Evolutionary conservation across 139 green algal species (phyloP), one percentile per base, ranked within the genome.

Genomic region (Coccomyxa sp.): DNA sequence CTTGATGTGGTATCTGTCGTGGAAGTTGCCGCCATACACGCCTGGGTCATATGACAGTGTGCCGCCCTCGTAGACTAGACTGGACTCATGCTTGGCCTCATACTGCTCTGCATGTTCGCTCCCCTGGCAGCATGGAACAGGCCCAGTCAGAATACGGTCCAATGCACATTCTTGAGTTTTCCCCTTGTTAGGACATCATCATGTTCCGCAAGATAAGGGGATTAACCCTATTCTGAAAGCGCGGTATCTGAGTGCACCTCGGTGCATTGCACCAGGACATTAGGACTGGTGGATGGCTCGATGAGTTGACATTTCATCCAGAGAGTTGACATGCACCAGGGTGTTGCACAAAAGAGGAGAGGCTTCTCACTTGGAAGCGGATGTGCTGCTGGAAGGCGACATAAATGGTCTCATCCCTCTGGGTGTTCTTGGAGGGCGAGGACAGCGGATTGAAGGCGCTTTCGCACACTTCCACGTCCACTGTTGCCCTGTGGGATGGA

Each of bases 31-130:
- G 15, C 79, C 67, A 57, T 87, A 87, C 11, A 79, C 68, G 13
- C 30, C 51, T 30, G 79, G 84, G 81, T 87, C 84, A 63, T 87
- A 87, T 14, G 79, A 84, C 30, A 86, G 67, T 71, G 67, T 67
- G 27, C 74, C 84, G 57, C 77, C 84, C 67, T 80, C 79, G 71
- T 87, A 76, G 25, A 84, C 30, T 0, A 87, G 67, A 31, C 80
- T 58, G 15, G 79, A 82, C 58, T 87, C 84, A 60, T 87, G 84
- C 84, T 87, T 87, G 17, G 77, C 84, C 18, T 84, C 80, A 78
- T 79, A 84, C 13, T 67, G 25, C 76, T 87, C 79, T 13, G 67
- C 71, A 13, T 87, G 77, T 45, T 58, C 58, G 30, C 57, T 51
- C 21, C 84, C 82, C 82, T 86, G 77, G 57, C 71, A 4, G 30